Conservation (phyloP, 805 yeast genomes). For the Saturnispora silvae region DNA sequence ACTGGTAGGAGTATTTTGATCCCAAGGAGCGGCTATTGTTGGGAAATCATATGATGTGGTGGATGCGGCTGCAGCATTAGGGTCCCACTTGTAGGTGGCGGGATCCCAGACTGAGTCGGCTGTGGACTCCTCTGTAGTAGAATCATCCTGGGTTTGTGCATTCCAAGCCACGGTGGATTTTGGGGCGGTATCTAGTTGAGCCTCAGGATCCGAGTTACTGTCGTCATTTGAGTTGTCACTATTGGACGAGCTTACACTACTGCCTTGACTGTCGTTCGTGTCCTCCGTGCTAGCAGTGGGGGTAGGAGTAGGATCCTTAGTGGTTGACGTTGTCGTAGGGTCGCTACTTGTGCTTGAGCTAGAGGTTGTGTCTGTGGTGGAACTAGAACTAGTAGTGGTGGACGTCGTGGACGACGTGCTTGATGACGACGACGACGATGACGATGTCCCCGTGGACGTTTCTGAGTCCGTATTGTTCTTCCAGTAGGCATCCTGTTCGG, state of each 20-base stretch:
- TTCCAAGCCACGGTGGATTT: too few relatives aligned
- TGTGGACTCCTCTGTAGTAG: too few relatives aligned
- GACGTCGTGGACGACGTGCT: not conserved
- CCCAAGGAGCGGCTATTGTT: not conserved
- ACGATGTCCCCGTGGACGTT: not conserved
- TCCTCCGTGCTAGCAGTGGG: not conserved
- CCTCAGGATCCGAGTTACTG: not conserved
- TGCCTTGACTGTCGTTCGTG: not conserved
- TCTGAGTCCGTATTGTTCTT: not conserved
- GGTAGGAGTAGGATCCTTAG: not conserved
- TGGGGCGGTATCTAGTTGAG: not conserved
- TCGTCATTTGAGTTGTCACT: not conserved
- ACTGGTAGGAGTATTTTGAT: not conserved
- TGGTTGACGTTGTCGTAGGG: not conserved
- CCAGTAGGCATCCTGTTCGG: not conserved
- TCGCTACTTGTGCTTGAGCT: not conserved
- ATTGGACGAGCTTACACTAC: not conserved
- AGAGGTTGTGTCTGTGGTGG: not conserved
- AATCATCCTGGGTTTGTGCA: too few relatives aligned
- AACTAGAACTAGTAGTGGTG: not conserved
- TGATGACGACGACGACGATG: slow-evolving; percentile 5
- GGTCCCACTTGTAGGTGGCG: not conserved
- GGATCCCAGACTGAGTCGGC: not conserved
- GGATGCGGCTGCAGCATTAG: not conserved
- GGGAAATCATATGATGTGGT: slow-evolving; percentile 5